phyloP scores from a whole-genome alignment of 2,329 filamentous ascomycete species.

The Sphaerulina populicola region DNA sequence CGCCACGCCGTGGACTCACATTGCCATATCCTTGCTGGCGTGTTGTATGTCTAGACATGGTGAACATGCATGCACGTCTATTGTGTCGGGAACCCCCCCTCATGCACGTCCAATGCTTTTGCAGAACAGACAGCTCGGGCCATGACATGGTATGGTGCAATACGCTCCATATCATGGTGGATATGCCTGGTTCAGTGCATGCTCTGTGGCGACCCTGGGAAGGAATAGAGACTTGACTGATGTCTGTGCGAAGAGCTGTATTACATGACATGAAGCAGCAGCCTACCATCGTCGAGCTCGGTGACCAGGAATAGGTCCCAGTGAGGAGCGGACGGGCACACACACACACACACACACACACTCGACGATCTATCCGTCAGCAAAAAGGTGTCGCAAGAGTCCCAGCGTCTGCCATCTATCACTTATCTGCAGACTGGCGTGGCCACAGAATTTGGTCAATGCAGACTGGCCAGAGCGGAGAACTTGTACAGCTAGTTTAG shows the following conservation, averaged over 20 bases:
- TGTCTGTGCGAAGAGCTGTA: slow-evolving; percentile 14
- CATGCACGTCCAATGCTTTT: neutral
- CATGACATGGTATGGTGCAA: neutral
- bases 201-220: neutral
- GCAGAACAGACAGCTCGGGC: neutral
- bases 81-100: neutral
- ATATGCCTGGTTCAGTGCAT: neutral
- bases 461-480: neutral
- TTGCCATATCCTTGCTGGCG: neutral
- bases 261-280: slow-evolving; percentile 2
- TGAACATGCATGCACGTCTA: neutral
- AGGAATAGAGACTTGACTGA: neutral
- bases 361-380: neutral
- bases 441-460: neutral
- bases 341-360: too few species aligned
- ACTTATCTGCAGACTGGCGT: neutral
- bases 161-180: neutral
- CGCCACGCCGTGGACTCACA: neutral
- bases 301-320: neutral
- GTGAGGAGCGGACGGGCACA: neutral
- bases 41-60: neutral
- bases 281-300: slow-evolving; percentile 2
- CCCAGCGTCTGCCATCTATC: neutral
- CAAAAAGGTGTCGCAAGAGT: neutral
- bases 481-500: neutral